Base-by-base conservation (phyloP, 805 yeast genomes). In the baker's yeast (Saccharomyces cerevisiae) region DNA sequence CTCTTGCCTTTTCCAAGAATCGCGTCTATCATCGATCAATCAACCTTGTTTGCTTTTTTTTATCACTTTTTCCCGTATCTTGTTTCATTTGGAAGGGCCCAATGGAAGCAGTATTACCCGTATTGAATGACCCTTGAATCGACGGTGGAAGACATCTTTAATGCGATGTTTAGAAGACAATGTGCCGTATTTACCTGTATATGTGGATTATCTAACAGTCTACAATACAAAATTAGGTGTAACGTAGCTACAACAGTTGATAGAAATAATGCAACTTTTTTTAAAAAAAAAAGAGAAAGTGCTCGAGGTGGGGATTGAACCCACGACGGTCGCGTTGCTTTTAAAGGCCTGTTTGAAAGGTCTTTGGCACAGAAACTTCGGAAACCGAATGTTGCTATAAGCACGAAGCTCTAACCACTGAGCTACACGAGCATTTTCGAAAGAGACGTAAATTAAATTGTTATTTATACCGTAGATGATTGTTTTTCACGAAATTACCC, bases 351-450 rank as follows among this genome's bases (percentile, higher is more conserved):
- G 56, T 51, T 41, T 60, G 59, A 60, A 60, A 61, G 59, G 62
- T 61, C 59, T 60, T 41, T 46, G 29, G 58, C 65, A 65, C 66
- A 67, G 70, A 57, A 55, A 57, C 60, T 58, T 59, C 65, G 62
- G 56, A 53, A 48, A 50, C 59, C 61, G 65, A 63, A 74, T 79
- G 78, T 73, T 70, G 75, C 83, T 81, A 81, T 81, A 81, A 81
- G 85, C 85, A 81, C 85, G 85, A 81, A 79, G 85, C 85, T 81
- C 85, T 79, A 79, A 81, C 85, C 84, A 79, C 85, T 81, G 85
- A 81, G 85, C 85, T 80, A 81, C 82, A 77, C 80, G 83, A 80
- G 82, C 83, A 72, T 67, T 65, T 65, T 63, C 68, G 51, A 52
- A 59, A 54, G 51, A 13, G 26, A 24, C 24, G 21, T n/a, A 10